Evolutionary conservation across 1,284 basidiomycete genomes (phyloP), one percentile per base, ranked within the genome.

Genomic region (Apiotrichum mycotoxinovorans): DNA sequence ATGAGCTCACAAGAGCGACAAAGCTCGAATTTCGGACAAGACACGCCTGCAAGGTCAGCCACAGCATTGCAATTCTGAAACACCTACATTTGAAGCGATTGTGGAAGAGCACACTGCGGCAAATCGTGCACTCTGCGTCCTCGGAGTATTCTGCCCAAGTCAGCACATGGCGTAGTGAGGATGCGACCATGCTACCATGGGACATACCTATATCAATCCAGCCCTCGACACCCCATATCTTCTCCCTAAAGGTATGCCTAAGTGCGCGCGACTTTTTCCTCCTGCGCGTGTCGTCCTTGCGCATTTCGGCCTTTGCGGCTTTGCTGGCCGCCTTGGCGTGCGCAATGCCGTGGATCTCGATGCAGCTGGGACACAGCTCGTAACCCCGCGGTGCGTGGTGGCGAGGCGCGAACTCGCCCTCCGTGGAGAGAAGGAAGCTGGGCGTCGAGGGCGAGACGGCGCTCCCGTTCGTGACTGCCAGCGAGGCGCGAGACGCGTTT

Each of bases 131-230:
- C 62, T 80, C 80, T 25, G 82, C 73, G 40, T 80, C 80, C 60
- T 89, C 87, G 61, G 87, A 85, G 54, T 78, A 78, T 26, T 77
- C 76, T 76, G 55, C 18, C 14, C 4, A n/a, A 11, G 52, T 62
- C 27, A 62, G 41, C 40, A 22, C 14, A 23, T 44, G 3, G 3
- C n/a, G n/a, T n/a, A n/a, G n/a, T n/a, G n/a, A n/a, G n/a, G n/a
- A n/a, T n/a, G 11, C 20, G 18, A 17, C 4, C 3, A 17, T 3
- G 11, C n/a, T 17, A n/a, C n/a, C 3, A n/a, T 20, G 20, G 49
- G 26, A 82, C 88, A 65, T 70, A 91, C 90, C 88, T 53, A 94
- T 85, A 69, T 91, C 87, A 56, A 85, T 84, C 91, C 91, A 94
- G 4, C 88, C 88, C 44, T 79, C 79, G 26, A 82, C 81, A 1